phyloP scores from a whole-genome alignment of 805 yeast species.

The Yarrowia deformans region DNA sequence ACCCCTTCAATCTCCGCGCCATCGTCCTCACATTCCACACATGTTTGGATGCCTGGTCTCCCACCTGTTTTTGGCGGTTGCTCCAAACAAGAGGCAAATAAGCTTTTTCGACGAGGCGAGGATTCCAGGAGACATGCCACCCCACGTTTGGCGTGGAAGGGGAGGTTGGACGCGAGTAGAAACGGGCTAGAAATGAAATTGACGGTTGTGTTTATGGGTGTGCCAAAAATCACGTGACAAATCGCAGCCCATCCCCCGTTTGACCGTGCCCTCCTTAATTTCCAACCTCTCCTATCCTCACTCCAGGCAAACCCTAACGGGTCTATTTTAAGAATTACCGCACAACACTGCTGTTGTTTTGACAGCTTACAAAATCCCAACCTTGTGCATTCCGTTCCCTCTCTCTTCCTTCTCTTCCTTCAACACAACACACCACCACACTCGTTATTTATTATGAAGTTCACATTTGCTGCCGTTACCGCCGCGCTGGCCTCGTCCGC shows the following conservation, averaged over 20 bases:
- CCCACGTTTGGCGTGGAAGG: slow-evolving; percentile 6
- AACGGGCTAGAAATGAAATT: neutral
- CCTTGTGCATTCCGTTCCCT: slow-evolving; percentile 16
- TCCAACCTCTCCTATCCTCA: too few relatives aligned
- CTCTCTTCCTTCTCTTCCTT: neutral
- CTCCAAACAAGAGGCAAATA: slow-evolving; percentile 18
- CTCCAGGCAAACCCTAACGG: slow-evolving; percentile 6
- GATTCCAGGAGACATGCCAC: slow-evolving; percentile 13
- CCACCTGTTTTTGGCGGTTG: slow-evolving; percentile 32
- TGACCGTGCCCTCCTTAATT: too few relatives aligned
- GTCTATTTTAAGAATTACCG: slow-evolving; percentile 37
- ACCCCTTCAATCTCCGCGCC: too few relatives aligned
- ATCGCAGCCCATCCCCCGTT: too few relatives aligned
- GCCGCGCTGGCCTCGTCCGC: slow-evolving; percentile 37
- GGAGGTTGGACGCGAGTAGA: neutral
- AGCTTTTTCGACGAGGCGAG: neutral
- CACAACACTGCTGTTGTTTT: slow-evolving; percentile 11
- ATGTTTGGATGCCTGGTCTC: slow-evolving; percentile 33
- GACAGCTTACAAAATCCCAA: slow-evolving; percentile 25
- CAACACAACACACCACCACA: slow-evolving; percentile 22
- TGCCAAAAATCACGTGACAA: neutral
- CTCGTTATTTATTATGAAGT: slow-evolving; percentile 40
- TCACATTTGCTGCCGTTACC: slow-evolving; percentile 37
- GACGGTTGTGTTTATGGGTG: neutral
- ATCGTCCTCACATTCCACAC: neutral